phyloP scores from a whole-genome alignment of 2,329 filamentous ascomycete species.

The Trichoderma guizhouense region DNA sequence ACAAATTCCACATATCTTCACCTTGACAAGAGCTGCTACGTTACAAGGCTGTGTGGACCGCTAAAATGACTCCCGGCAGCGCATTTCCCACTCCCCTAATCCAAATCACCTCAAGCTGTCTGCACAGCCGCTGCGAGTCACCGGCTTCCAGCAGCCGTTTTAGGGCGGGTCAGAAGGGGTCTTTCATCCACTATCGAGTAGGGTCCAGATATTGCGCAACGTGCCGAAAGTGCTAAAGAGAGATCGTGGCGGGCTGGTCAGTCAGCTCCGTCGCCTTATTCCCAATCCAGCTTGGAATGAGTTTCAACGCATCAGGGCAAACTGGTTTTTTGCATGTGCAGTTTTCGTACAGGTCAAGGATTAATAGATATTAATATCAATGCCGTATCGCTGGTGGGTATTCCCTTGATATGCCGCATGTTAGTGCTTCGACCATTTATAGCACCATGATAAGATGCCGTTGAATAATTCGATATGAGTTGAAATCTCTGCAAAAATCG shows the following conservation, averaged over 20 bases:
- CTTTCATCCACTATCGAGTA: background rate
- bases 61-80: background rate
- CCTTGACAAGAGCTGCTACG: background rate
- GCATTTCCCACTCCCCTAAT: background rate
- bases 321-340: background rate
- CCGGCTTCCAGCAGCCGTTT: background rate
- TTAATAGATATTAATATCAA: background rate
- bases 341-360: background rate
- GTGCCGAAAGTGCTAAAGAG: background rate
- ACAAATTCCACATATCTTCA: background rate
- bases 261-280: background rate
- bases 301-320: background rate
- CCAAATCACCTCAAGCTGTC: background rate
- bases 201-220: background rate
- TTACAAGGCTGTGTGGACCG: background rate
- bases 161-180: background rate
- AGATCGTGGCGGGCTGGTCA: background rate
- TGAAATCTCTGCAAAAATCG: background rate
- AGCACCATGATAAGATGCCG: slow-evolving; percentile 6
- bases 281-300: background rate
- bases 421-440: background rate
- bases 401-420: background rate
- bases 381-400: background rate
- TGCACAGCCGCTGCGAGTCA: background rate
- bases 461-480: background rate